Base-by-base conservation (phyloP, 2,329 filamentous ascomycete species). In the Phaeosphaeriaceae sp. region DNA sequence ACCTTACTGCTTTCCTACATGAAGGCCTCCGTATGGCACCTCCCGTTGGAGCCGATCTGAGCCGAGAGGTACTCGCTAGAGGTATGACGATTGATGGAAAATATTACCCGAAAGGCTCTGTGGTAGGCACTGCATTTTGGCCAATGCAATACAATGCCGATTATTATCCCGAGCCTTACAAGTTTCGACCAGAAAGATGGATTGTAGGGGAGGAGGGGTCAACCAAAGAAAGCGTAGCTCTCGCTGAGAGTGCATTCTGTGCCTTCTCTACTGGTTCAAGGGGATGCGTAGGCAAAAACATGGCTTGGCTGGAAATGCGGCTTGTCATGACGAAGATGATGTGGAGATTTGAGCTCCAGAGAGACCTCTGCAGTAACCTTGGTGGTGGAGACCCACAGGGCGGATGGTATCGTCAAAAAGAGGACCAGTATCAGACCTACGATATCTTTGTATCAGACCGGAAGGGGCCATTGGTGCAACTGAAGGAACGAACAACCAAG, bases 381-480 rank as follows among this genome's bases (percentile, higher is more conserved):
- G 63, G 64, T 30, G 63, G 60, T 6, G 64, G 64, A 6, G 43
- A 50, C 11, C 36, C 28, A 6, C 44, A 58, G 9, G 59, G 48
- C 3, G 50, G 54, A 38, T 52, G 46, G 3, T 61, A 61, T 15
- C 54, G 64, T 18, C 57, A 48, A 32, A 42, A 45, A 21, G 54
- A 58, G 40, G 52, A 60, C 21, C 61, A 67, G 49, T 67, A 63
- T 33, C 64, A 67, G 46, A 60, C 57, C 2, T 66, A 61, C 30
- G 64, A 67, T 12, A 58, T 62, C 26, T 66, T 71, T 49, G 54
- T 70, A 30, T 60, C 61, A 2, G 58, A 60, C 23, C 63, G 67
- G 41, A 61, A 72, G 48, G 71, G 72, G 6, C 71, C 72, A 4
- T 60, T 71, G 41, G 47, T 72, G 6, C 59, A 68, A 43, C 41